Base-by-base conservation (phyloP, 164 flowering plant genomes). In the Cinnamomum micranthum region DNA sequence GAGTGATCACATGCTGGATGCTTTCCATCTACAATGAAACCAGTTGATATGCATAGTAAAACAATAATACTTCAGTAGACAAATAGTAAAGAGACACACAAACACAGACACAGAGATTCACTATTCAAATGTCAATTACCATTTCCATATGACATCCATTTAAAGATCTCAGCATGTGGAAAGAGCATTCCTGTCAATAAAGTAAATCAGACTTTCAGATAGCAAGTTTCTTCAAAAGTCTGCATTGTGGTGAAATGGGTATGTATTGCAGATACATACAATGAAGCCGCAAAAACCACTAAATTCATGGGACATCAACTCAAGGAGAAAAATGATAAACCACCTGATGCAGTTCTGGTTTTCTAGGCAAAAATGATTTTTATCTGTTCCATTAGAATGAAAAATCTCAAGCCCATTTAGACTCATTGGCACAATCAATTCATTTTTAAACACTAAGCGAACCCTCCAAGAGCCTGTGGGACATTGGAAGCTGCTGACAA, bases 91-190 rank as follows among this genome's bases (percentile, higher is more conserved):
- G 17, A 50, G 6, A 6, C 35, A 6, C 35, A 31, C 35, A 31
- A 5, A 31, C 35, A 31, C 35, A 31, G 0, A 31, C 28, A 27
- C 28, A 27, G 0, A 27, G 47, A 13, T 35, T 73, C 10, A n/a
- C 23, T 9, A 65, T 23, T 28, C 35, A 74, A 71, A 31, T 17
- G 55, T 24, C 15, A 33, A 67, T 80, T 88, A 96, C 99, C 99
- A 80, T 94, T 85, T 80, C 98, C 99, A 82, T 96, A 96, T 10
- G 91, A 88, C 92, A 96, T 71, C 99, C 99, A 96, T 78, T 86
- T 94, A 67, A 80, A 87, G 70, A 94, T 83, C 69, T 96, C 98
- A 60, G 85, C 84, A 77, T 86, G 77, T 3, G 99, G 99, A 70
- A 94, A 96, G 73, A 96, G 87, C 85, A 85, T 89, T 69, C 88